Evolutionary conservation across 495 filamentous ascomycete species (phyloP), one percentile per base, ranked within the genome.

Genomic region (Trichocladium antarcticum): DNA sequence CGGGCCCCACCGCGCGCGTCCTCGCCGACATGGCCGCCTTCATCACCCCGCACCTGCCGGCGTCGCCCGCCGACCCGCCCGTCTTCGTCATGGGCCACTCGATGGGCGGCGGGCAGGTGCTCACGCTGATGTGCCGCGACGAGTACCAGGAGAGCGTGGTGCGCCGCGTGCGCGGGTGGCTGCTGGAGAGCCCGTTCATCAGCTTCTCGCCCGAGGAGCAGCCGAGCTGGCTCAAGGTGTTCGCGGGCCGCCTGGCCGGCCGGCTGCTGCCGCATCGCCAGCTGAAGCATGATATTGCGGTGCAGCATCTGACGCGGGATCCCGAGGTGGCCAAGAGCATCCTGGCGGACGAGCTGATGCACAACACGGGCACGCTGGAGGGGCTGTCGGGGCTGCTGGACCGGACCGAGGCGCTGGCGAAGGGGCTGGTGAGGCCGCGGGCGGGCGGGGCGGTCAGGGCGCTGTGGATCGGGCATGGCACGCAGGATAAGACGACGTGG

Each of bases 1-100:
- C 81, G 5, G 89, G 89, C 3, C 75, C 81, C 8, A 93, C 87
- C 3, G 12, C 66, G 12, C 76, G 68, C 39, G 84, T 94, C 35
- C 70, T 92, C 24, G 71, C 76, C 28, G 89, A 95, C 68, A 81
- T 95, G 51, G 82, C 78, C 27, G 77, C 79, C 21, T 79, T 94
- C 61, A 69, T 88, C 43, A 56, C 69, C 16, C 54, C 66, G 20
- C 63, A 72, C 44, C 60, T 74, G 10, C 63, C 52, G 5, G 34
- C 47, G 6, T 10, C 35, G 24, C 37, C 49, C 3, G 37, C 46
- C 11, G 41, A 52, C 56, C 57, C 51, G 38, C 87, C 89, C 0
- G 61, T 90, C 16, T 95, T 95, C 67, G 74, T 95, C n/a, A 77
- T 87, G 62, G 88, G 88, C 42, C 88, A 94, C 66, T 86, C 81